Base-by-base conservation (phyloP, 352 stramenopile species). In the Globisporangium uncinulatum region DNA sequence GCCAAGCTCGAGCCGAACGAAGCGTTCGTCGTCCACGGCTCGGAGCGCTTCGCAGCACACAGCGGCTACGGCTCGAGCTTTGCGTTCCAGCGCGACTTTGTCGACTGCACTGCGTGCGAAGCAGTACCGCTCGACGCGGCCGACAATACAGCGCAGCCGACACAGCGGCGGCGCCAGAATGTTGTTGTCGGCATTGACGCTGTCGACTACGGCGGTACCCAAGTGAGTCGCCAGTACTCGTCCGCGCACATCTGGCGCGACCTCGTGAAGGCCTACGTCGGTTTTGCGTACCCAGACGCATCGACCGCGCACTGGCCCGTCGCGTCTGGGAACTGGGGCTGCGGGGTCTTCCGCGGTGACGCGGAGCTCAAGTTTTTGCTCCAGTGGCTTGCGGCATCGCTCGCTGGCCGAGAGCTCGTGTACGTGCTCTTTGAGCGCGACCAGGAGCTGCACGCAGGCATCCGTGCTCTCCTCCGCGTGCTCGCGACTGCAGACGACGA, bases 241-340 rank as follows among this genome's bases (percentile, higher is more conserved):
- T 66, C 59, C 19, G 53, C 54, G 5, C 65, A 83, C 51, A 73
- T 92, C 9, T 70, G 65, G 59, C 77, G 81, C 6, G 83, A 94
- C 52, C 59, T 94, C 6, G 64, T 82, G 0, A 94, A 94, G 59
- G 79, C 79, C 11, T 73, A 74, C 14, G 76, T 70, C 15, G 83
- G 83, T 0, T 94, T 94, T 56, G 60, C 63, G 4, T 84, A 83
- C 47, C 56, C 65, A 2, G 63, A 79, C 11, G 49, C 34, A 34
- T 36, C 42, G 4, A 53, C 56, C 11, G 17, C 9, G 0, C 37
- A n/a, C n/a, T 90, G 80, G 74, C 70, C 73, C 0, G 66, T 94
- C 8, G 81, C 79, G 8, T 87, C 78, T 6, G 84, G 84, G 19
- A 92, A 94, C 57, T 94, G 84, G 84, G 84, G 84, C 51, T 92